Conservation (phyloP, 768 basidiomycete genomes). For the Tephrocybe sp. region DNA sequence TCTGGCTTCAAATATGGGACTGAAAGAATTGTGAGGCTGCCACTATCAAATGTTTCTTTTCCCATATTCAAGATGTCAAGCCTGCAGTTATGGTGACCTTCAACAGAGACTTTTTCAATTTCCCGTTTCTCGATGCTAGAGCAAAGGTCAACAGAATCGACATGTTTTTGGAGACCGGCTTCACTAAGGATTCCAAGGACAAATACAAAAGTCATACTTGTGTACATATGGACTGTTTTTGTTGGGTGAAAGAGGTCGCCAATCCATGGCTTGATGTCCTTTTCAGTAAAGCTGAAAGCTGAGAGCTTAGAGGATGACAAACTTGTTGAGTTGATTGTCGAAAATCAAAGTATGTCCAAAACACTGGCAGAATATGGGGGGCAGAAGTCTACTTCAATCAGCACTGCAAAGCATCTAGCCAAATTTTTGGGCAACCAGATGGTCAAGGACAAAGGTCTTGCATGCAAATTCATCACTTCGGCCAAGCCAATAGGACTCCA, state of each 20-base stretch:
- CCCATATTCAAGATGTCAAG: conserved; percentile 89
- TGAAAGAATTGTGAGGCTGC: conserved; percentile 53
- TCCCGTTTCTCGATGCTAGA: conserved; percentile 90
- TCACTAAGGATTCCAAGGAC: conserved; percentile 86
- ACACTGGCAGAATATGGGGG: conserved; percentile 94
- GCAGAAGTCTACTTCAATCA: conserved; percentile 98
- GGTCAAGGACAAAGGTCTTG: conserved; percentile 99
- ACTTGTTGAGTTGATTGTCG: conserved; percentile 95
- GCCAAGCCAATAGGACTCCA: conserved; percentile 90
- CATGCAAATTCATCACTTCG: conserved; percentile 99
- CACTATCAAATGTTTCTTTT: conserved; percentile 85
- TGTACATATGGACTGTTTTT: conserved; percentile 98
- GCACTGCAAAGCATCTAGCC: conserved; percentile 90
- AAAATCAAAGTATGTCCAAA: conserved; percentile 97
- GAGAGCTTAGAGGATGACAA: conserved; percentile 88
- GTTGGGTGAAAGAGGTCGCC: conserved; percentile 97
- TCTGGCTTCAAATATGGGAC: neutral
- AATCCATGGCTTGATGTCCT: conserved; percentile 98
- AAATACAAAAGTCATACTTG: conserved; percentile 94
- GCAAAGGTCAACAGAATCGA: conserved; percentile 89
- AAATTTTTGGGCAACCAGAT: conserved; percentile 98
- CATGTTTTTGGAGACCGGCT: conserved; percentile 95
- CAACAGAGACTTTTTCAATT: conserved; percentile 99
- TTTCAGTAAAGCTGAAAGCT: conserved; percentile 80
- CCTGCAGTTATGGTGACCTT: conserved; percentile 98